Evolutionary conservation across 306 rosid species (phyloP), one percentile per base, ranked within the genome.

Genomic region (Psophocarpus tetragonolobus): DNA sequence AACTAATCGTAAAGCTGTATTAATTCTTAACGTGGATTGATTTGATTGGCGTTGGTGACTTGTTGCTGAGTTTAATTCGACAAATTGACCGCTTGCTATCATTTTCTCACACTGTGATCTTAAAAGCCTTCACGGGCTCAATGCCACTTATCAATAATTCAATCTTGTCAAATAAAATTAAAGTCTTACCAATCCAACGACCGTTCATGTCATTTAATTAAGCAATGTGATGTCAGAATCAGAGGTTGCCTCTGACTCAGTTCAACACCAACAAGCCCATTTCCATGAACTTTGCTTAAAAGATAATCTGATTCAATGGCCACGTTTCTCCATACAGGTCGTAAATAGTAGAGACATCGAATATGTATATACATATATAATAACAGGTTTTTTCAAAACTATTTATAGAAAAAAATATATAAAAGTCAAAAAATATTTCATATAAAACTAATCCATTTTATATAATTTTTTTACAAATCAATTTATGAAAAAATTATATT

Each of bases 21-120:
- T n/a, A n/a, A 78, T 27, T 67, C 24, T 69, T 68, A 29, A 68
- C 74, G 45, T 73, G 63, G 47, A 3, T 26, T 26, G 17, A 67
- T 15, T 47, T 29, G 36, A 73, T 66, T 27, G 61, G 33, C 65
- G 13, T 21, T 8, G 35, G 8, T 14, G 26, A 79, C 35, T 60
- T 24, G 32, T 18, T 10, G 13, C 33, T 3, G 24, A 17, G 32
- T 13, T 56, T 30, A 10, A 38, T 20, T 23, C 13, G 8, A n/a
- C 3, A 12, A 12, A 2, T 23, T 36, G 17, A 29, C 20, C 2
- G 3, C 3, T 5, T 15, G 53, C 17, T 69, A 48, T 18, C 27
- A 17, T 39, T 42, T 39, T 42, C 48, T 7, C 73, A 36, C 8
- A 44, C 57, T 38, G 32, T 63, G 26, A 29, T 29, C 56, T 60